phyloP scores from a whole-genome alignment of 306 rosid species.

The Biancaea sappan region DNA sequence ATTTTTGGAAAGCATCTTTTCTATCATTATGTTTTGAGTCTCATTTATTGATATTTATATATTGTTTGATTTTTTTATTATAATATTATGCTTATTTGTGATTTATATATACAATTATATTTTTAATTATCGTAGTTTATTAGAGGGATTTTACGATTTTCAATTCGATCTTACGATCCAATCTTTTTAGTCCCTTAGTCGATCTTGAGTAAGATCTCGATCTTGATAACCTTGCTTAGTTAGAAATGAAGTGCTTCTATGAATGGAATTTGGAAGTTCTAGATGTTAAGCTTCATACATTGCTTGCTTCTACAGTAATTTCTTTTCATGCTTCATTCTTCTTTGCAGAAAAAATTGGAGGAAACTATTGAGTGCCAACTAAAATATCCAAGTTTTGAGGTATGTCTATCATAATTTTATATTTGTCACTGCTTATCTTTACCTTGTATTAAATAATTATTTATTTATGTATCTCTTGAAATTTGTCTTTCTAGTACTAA shows the following conservation, averaged over 20 bases:
- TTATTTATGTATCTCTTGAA: not conserved
- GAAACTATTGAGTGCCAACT: constrained; percentile 63
- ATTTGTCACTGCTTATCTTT: not conserved
- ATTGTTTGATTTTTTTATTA: no score
- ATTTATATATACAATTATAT: no score
- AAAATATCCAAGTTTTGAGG: constrained; percentile 82
- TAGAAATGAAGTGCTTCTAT: not conserved
- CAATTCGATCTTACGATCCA: no score
- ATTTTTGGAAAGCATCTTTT: no score
- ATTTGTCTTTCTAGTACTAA: not conserved
- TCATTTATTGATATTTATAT: no score
- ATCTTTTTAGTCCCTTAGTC: not conserved
- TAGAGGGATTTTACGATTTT: no score
- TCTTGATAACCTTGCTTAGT: not conserved
- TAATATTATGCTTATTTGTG: no score
- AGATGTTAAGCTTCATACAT: not conserved
- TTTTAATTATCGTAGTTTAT: no score
- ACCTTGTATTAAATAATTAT: not conserved
- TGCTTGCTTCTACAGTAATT: constrained; percentile 1
- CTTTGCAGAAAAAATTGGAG: constrained; percentile 72
- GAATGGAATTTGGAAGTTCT: not conserved
- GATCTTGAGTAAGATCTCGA: not conserved
- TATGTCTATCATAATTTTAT: constrained; percentile 34
- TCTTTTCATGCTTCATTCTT: constrained; percentile 13
- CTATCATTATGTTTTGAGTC: no score